A percentile compares a stretch with the other conserved stretches of the same genome.
These are phyloP conservation scores for Phaeodactylum tricornutum DNA, from an alignment of 108 stramenopile genomes.

Conservation along the genomic window DNA sequence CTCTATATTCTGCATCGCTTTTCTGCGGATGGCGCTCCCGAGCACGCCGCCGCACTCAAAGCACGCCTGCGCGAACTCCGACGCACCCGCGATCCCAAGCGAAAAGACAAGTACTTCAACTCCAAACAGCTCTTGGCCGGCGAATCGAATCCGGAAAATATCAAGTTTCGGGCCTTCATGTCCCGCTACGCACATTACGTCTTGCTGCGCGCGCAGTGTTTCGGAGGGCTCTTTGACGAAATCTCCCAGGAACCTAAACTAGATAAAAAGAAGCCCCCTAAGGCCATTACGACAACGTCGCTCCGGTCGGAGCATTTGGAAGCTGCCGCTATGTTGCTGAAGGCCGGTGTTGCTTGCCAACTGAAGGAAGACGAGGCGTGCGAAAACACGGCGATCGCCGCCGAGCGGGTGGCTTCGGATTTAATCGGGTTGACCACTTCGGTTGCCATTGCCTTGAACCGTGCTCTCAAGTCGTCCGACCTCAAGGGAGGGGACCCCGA, in stretches of 20 bases:
- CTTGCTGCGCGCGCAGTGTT: conserved; percentile 78
- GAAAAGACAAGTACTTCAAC: conserved; percentile 79
- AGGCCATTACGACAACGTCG: conserved; percentile 50
- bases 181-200: conserved; percentile 87
- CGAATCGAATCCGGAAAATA: conserved; percentile 52
- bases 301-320: conserved; percentile 73
- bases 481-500: conserved; percentile 38
- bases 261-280: conserved; percentile 37
- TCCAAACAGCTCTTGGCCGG: conserved; percentile 68
- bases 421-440: conserved; percentile 69
- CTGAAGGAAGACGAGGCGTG: conserved; percentile 80
- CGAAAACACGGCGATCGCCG: conserved; percentile 81
- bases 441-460: conserved; percentile 61
- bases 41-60: conserved; percentile 77
- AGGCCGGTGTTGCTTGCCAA: conserved; percentile 74
- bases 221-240: conserved; percentile 81
- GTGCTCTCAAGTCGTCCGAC: conserved; percentile 48
- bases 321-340: conserved; percentile 69
- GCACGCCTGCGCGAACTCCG: conserved; percentile 77
- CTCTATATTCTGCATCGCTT: conserved; percentile 86
- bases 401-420: conserved; percentile 81
- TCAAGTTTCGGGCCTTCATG: conserved; percentile 65
- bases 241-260: conserved; percentile 28
- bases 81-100: conserved; percentile 79
- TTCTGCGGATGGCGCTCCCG: conserved; percentile 73